phyloP scores from a whole-genome alignment of 768 basidiomycete genomes.

The Sporobolomyces roseus region DNA sequence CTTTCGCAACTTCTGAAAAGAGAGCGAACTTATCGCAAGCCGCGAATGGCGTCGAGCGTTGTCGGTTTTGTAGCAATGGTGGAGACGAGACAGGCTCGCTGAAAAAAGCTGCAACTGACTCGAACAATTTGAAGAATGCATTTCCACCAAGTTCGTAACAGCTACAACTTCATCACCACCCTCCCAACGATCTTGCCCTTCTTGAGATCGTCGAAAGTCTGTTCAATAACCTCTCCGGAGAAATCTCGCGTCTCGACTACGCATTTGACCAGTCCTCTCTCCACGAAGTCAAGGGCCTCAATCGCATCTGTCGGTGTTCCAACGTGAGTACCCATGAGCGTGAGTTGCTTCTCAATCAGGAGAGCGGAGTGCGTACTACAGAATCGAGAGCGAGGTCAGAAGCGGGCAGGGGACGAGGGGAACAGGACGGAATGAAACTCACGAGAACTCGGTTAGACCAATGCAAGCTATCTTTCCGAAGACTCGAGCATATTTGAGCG shows the following conservation, averaged over 20 bases:
- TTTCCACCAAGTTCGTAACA: background rate
- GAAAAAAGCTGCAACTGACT: no score
- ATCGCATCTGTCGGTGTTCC: constrained; percentile 23
- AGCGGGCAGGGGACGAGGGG: background rate
- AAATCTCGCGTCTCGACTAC: constrained; percentile 6
- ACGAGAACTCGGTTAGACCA: constrained; percentile 26
- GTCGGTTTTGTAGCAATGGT: no score
- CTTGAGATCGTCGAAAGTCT: constrained; percentile 21
- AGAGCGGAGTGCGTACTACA: constrained; percentile 8
- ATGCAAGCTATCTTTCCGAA: constrained; percentile 7
- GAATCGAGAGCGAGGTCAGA: background rate
- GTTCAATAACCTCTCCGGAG: constrained; percentile 14
- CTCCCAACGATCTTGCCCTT: constrained; percentile 23
- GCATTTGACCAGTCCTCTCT: constrained; percentile 30
- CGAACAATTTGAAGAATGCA: no score
- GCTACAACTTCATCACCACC: constrained; percentile 11
- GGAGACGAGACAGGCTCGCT: no score
- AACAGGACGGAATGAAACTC: constrained; percentile 18
- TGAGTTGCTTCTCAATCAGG: constrained; percentile 16
- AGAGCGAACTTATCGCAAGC: no score
- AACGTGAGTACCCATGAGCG: constrained; percentile 30
- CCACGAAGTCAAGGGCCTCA: constrained; percentile 30
- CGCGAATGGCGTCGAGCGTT: no score
- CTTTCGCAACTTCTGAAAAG: background rate
- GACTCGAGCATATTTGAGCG: constrained; percentile 6